These are phyloP conservation scores for Jaltomata sinuosa DNA, from an alignment of 257 asterid genomes.

Conservation along the genomic window DNA sequence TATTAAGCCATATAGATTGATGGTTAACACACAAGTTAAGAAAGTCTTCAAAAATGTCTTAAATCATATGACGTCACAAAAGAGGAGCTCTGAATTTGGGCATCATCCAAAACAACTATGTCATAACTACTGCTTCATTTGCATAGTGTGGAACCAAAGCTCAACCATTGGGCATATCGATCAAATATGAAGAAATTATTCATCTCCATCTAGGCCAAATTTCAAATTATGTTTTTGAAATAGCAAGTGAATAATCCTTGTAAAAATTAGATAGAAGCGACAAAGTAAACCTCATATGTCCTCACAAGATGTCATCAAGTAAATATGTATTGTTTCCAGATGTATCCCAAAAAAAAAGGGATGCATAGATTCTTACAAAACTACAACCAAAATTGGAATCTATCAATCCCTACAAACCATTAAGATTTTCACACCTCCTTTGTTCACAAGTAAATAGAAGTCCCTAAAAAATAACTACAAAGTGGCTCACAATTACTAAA, in stretches of 20 bases:
- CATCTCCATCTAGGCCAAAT: background rate
- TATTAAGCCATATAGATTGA: background rate
- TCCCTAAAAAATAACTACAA: background rate
- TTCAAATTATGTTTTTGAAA: background rate
- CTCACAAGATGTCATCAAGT: background rate
- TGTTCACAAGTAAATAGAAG: too few species aligned
- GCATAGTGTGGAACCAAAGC: background rate
- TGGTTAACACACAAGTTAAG: background rate
- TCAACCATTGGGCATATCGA: background rate
- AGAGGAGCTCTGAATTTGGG: background rate
- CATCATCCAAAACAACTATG: background rate
- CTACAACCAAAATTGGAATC: background rate
- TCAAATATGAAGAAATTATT: background rate
- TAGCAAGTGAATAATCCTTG: background rate
- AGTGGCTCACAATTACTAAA: background rate
- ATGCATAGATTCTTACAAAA: background rate
- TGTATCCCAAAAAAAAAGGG: background rate
- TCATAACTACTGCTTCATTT: background rate
- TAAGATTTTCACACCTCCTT: background rate
- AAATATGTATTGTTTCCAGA: background rate
- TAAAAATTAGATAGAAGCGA: background rate
- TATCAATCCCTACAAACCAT: background rate
- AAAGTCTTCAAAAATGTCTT: background rate
- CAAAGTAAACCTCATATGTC: background rate
- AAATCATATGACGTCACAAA: background rate